Evolutionary conservation across 192 early-diverging fungal genomes (phyloP).

Genomic region (Linnemannia exigua): DNA sequence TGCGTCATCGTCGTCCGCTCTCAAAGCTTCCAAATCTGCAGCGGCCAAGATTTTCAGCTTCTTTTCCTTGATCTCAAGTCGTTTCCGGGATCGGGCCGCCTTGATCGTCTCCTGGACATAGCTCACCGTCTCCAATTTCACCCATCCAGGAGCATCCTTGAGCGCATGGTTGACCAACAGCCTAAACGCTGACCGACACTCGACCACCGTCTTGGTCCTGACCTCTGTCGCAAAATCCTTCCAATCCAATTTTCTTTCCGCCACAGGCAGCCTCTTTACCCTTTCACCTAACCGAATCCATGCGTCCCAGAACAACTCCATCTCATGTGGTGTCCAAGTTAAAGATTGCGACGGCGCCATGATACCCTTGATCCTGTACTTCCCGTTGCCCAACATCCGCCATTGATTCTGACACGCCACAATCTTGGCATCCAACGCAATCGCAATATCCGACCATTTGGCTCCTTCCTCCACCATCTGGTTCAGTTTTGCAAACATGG

Average conservation of each 20-base stretch:
- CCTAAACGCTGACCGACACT: slow-evolving; percentile 13
- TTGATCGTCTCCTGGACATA: slow-evolving; percentile 18
- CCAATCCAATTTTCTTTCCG: slow-evolving; percentile 10
- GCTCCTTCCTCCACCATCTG: slow-evolving; percentile 39
- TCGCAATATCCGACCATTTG: slow-evolving; percentile 21
- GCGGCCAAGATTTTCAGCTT: neutral
- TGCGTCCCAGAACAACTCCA: slow-evolving; percentile 26
- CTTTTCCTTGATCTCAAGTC: neutral
- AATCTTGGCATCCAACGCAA: neutral
- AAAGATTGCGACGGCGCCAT: neutral
- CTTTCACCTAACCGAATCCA: slow-evolving; percentile 3
- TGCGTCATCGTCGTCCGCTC: neutral
- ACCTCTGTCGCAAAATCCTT: slow-evolving; percentile 1
- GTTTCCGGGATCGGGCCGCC: slow-evolving; percentile 13
- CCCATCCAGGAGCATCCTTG: slow-evolving; percentile 38
- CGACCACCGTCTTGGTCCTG: neutral
- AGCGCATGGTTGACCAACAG: slow-evolving; percentile 15
- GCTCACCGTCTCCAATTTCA: slow-evolving; percentile 27
- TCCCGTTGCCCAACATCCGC: slow-evolving; percentile 30
- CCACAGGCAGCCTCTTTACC: neutral
- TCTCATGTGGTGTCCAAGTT: slow-evolving; percentile 11
- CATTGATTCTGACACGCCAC: slow-evolving; percentile 48
- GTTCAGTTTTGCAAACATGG: slow-evolving; percentile 43
- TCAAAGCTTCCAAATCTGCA: neutral
- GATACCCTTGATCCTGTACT: slow-evolving; percentile 23